phyloP scores from a whole-genome alignment of 176 grass and related monocot genomes.

The Phoenix dactylifera region DNA sequence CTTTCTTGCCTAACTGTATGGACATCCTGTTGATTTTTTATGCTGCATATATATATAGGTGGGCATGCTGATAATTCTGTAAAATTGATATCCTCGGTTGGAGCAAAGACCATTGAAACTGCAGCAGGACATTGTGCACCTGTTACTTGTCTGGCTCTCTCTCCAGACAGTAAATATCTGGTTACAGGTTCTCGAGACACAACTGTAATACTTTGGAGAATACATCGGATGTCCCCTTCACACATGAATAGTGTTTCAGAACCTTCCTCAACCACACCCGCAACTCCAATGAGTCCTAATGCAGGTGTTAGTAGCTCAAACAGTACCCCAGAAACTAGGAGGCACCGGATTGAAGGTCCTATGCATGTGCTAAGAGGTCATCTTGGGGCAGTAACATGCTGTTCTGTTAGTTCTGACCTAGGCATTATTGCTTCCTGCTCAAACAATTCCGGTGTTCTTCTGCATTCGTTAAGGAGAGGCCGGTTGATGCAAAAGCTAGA shows the following conservation, averaged over 20 bases:
- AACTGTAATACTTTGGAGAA: constrained; percentile 87
- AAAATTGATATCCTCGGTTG: constrained; percentile 73
- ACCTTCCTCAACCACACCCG: constrained; percentile 38
- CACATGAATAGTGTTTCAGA: constrained; percentile 59
- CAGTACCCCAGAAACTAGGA: constrained; percentile 44
- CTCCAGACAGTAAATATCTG: constrained; percentile 75
- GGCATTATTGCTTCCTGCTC: constrained; percentile 81
- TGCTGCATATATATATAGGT: constrained; percentile 51
- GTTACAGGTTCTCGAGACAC: constrained; percentile 85
- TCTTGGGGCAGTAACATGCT: constrained; percentile 76
- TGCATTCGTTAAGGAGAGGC: constrained; percentile 88
- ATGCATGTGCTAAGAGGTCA: constrained; percentile 94
- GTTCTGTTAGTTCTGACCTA: constrained; percentile 82
- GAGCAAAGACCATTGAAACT: constrained; percentile 86
- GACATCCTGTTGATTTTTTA: too few species aligned
- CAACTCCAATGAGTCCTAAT: constrained; percentile 51
- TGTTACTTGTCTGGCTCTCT: constrained; percentile 80
- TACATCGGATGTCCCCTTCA: constrained; percentile 46
- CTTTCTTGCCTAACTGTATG: too few species aligned
- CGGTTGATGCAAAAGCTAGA: constrained; percentile 65
- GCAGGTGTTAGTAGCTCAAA: constrained; percentile 32
- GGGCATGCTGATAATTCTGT: constrained; percentile 89
- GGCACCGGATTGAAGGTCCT: constrained; percentile 67
- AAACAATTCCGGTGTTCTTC: constrained; percentile 59
- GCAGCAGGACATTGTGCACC: constrained; percentile 81